Base-by-base conservation (phyloP, 306 rosid species). In the Inga oerstediana region DNA sequence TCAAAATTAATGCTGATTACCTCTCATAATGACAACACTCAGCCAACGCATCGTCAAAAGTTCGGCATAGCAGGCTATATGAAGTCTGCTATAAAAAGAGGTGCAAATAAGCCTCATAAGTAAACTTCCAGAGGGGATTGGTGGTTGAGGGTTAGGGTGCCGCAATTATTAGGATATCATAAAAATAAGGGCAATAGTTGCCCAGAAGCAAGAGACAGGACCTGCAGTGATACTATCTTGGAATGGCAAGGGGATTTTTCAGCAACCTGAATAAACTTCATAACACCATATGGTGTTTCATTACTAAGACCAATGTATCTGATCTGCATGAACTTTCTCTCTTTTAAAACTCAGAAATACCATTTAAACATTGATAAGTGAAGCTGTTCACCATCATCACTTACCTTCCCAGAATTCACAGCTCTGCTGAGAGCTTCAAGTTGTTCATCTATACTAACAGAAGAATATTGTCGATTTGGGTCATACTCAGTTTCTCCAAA, bases 11-110 rank as follows among this genome's bases (percentile, higher is more conserved):
- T 24, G 74, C 24, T 66, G 58, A 82, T 77, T 91, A 95, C 24
- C 62, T 54, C 88, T 93, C 97, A 41, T 90, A 97, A 86, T 93
- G 97, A 84, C 99, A 95, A 86, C 99, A 93, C 83, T 95, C 97
- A 56, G 94, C 98, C 90, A 90, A 35, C 73, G 97, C 96, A 74
- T 90, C 89, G 91, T 95, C 98, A 92, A 90, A 93, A 88, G 90
- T 93, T 89, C 94, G 87, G 54, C 98, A 91, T 2, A 93, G 91
- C 85, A 95, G 84, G 88, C 83, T 92, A 89, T 93, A 93, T 4
- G 98, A 88, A 80, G 92, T 95, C 98, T 95, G 87, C 87, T 87
- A 87, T 81, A 75, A 85, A 39, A 27, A 78, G 74, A 81, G 66
- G 82, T 81, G 59, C 65, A 54, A 61, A 88, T 83, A 44, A 87